phyloP scores from a whole-genome alignment of 352 stramenopile species.

The Phytophthora hibernalis region DNA sequence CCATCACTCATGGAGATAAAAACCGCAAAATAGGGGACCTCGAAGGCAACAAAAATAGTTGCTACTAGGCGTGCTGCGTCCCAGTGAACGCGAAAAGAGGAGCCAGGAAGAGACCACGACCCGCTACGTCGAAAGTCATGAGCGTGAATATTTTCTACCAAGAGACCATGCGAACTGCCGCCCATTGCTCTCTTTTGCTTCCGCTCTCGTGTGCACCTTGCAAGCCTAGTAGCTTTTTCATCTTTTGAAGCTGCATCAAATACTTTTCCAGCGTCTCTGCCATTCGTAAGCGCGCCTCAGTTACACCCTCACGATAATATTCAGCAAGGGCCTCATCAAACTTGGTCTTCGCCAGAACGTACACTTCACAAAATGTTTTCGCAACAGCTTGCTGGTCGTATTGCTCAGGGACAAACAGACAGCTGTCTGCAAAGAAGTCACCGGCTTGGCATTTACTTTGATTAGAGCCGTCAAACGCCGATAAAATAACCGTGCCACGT shows the following conservation, averaged over 20 bases:
- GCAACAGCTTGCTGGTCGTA: too few relatives aligned
- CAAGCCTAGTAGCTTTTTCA: slow-evolving; percentile 73
- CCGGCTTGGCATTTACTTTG: too few relatives aligned
- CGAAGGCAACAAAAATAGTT: slow-evolving; percentile 62
- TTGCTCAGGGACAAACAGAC: too few relatives aligned
- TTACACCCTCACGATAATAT: slow-evolving; percentile 58
- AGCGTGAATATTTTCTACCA: background rate
- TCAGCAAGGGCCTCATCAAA: slow-evolving; percentile 58
- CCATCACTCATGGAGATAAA: slow-evolving; percentile 66
- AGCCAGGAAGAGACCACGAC: slow-evolving; percentile 54
- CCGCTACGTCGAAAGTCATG: background rate
- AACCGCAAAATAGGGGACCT: slow-evolving; percentile 73
- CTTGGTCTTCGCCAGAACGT: too few relatives aligned
- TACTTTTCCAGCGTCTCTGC: slow-evolving; percentile 59
- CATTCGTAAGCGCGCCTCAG: slow-evolving; percentile 46
- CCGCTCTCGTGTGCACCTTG: slow-evolving; percentile 22
- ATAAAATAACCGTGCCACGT: too few relatives aligned
- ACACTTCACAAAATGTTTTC: too few relatives aligned
- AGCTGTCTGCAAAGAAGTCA: too few relatives aligned
- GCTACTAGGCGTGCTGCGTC: slow-evolving; percentile 47
- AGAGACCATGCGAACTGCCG: slow-evolving; percentile 22
- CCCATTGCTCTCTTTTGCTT: slow-evolving; percentile 19
- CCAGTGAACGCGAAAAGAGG: slow-evolving; percentile 57
- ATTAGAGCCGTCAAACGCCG: too few relatives aligned
- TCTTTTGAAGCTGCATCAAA: slow-evolving; percentile 69